Evolutionary conservation across 805 yeast genomes (phyloP).

Genomic region (Spathaspora arborariae): DNA sequence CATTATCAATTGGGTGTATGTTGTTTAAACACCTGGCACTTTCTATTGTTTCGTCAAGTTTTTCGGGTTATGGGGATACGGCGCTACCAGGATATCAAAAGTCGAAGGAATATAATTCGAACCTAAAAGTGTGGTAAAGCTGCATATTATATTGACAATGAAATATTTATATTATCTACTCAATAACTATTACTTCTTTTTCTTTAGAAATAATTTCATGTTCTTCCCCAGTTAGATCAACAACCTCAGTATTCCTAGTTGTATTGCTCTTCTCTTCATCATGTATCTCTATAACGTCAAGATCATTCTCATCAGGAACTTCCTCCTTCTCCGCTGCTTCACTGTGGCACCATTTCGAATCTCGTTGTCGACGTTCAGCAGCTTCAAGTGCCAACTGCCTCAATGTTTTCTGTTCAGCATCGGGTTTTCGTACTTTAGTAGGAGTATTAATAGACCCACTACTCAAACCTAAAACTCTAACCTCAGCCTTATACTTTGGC

Average conservation of each 20-base stretch:
- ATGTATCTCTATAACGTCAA: constrained; percentile 30
- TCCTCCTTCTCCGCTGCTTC: constrained; percentile 20
- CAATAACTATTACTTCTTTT: constrained; percentile 19
- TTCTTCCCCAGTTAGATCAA: constrained; percentile 15
- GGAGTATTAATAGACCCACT: background rate
- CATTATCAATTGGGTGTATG: background rate
- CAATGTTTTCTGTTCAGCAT: constrained; percentile 12
- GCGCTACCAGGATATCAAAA: too few species aligned
- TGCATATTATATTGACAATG: too few species aligned
- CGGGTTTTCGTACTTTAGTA: constrained; percentile 2
- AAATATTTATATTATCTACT: constrained; percentile 9
- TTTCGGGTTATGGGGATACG: background rate
- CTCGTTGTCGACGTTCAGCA: constrained; percentile 57
- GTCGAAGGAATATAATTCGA: too few species aligned
- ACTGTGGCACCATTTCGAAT: constrained; percentile 46
- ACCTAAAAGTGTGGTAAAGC: too few species aligned
- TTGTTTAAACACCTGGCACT: background rate
- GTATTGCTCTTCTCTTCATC: constrained; percentile 3
- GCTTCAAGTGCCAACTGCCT: constrained; percentile 54
- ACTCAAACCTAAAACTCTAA: constrained; percentile 26
- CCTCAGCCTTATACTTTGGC: constrained; percentile 39
- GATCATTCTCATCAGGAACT: constrained; percentile 44
- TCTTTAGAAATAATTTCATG: background rate
- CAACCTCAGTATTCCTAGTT: constrained; percentile 6
- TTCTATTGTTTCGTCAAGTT: background rate